phyloP scores from a whole-genome alignment of 2,329 filamentous ascomycete genomes.

The Chaetomiaceae sp. region DNA sequence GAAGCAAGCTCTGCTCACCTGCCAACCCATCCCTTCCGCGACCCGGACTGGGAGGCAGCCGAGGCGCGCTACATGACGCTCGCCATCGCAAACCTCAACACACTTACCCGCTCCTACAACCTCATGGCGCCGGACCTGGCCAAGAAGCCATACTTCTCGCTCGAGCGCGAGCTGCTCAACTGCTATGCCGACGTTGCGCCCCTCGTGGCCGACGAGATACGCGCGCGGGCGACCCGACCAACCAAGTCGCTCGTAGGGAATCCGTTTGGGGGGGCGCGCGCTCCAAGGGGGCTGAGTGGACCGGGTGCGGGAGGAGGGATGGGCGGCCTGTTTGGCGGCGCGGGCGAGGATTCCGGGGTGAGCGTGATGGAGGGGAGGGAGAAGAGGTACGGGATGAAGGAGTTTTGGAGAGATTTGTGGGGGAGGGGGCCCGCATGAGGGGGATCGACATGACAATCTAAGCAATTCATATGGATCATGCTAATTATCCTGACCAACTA shows the following conservation, averaged over 20 bases:
- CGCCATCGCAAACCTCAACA: slow-evolving; percentile 73
- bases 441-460: too few species aligned
- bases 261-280: not conserved
- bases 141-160: slow-evolving; percentile 84
- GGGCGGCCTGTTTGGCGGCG: slow-evolving; percentile 53
- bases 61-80: slow-evolving; percentile 73
- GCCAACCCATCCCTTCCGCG: slow-evolving; percentile 56
- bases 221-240: slow-evolving; percentile 55
- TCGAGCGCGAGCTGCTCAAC: slow-evolving; percentile 72
- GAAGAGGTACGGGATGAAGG: slow-evolving; percentile 76
- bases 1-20: too few species aligned
- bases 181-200: slow-evolving; percentile 88
- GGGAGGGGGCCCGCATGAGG: too few species aligned
- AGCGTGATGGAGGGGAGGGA: slow-evolving; percentile 69
- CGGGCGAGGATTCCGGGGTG: slow-evolving; percentile 41
- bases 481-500: too few species aligned
- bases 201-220: slow-evolving; percentile 65
- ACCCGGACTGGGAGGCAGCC: slow-evolving; percentile 66
- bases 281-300: not conserved
- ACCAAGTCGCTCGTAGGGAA: slow-evolving; percentile 36
- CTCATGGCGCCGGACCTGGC: slow-evolving; percentile 88
- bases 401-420: slow-evolving; percentile 85
- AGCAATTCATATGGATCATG: too few species aligned
- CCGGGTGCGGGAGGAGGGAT: slow-evolving; percentile 48
- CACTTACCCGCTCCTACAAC: slow-evolving; percentile 81